phyloP scores from a whole-genome alignment of 2,329 filamentous ascomycete species.

The Fonsecaea pedrosoi region DNA sequence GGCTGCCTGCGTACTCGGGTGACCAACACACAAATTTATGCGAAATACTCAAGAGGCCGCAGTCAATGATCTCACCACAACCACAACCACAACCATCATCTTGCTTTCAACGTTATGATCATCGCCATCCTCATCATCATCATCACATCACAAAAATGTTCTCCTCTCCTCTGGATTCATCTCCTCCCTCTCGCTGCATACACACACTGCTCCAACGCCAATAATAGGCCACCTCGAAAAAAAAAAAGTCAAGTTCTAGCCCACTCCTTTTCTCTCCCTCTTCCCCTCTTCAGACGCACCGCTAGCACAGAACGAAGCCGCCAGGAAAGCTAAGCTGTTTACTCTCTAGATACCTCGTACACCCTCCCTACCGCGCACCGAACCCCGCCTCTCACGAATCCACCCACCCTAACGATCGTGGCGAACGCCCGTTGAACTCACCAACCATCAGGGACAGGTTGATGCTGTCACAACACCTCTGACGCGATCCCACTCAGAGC shows the following conservation, averaged over 20 bases:
- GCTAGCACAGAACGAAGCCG: not conserved
- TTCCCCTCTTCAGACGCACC: not conserved
- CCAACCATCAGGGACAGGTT: not conserved
- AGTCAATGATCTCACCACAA: not conserved
- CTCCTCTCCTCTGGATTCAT: not conserved
- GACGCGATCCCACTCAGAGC: not conserved
- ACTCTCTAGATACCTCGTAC: not conserved
- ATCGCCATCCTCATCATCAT: too few species aligned
- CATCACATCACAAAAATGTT: too few species aligned
- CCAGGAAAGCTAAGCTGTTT: not conserved
- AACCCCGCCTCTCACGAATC: not conserved
- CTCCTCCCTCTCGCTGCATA: not conserved
- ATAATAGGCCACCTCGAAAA: too few species aligned
- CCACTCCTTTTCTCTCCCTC: not conserved
- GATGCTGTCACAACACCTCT: not conserved
- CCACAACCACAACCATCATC: too few species aligned
- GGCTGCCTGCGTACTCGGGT: too few species aligned
- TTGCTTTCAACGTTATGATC: too few species aligned
- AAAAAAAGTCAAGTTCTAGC: not conserved
- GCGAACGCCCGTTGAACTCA: conserved; percentile 2
- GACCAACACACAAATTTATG: too few species aligned
- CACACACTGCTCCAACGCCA: too few species aligned
- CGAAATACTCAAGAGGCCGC: not conserved
- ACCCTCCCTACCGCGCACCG: not conserved
- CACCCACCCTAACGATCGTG: not conserved